These are phyloP conservation scores for Schizophyllum commune DNA, from an alignment of 1,284 basidiomycete genomes.

Conservation along the genomic window DNA sequence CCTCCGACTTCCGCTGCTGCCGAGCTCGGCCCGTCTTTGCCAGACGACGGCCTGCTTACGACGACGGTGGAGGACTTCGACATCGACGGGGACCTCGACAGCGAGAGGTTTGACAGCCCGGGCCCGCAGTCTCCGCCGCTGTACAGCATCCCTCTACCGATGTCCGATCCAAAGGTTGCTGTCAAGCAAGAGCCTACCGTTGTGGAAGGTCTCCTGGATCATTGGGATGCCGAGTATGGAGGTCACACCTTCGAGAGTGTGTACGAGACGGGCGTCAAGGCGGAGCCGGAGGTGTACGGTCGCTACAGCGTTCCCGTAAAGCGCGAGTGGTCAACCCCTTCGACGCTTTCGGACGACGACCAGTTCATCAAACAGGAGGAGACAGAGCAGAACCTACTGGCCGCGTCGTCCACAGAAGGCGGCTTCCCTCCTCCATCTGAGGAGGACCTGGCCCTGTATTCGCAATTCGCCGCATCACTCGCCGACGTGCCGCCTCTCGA, in stretches of 20 bases:
- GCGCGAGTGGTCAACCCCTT: constrained; percentile 16
- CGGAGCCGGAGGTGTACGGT: constrained; percentile 41
- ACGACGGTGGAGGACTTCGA: constrained; percentile 18
- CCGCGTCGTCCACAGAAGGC: constrained; percentile 14
- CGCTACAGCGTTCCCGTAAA: constrained; percentile 29
- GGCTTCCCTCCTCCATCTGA: constrained; percentile 9
- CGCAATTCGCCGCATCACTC: not conserved
- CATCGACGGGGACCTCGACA: constrained; percentile 25
- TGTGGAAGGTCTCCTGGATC: constrained; percentile 52
- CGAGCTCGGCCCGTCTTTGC: too few species aligned
- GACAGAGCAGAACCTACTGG: constrained; percentile 25
- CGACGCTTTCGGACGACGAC: constrained; percentile 19
- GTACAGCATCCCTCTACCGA: constrained; percentile 19
- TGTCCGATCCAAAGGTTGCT: constrained; percentile 21
- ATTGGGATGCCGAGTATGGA: constrained; percentile 44
- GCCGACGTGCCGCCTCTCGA: not conserved
- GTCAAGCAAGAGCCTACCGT: constrained; percentile 57
- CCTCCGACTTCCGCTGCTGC: not conserved
- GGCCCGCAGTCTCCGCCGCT: constrained; percentile 51
- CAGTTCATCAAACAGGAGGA: constrained; percentile 37
- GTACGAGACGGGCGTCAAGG: constrained; percentile 22
- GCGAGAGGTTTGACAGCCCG: constrained; percentile 48
- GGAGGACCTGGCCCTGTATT: not conserved
- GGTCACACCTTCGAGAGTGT: constrained; percentile 2
- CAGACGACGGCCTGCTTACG: constrained; percentile 11